Base-by-base conservation (phyloP, 1,284 basidiomycete species). In the Ceratorhiza oryzae-sativae region DNA sequence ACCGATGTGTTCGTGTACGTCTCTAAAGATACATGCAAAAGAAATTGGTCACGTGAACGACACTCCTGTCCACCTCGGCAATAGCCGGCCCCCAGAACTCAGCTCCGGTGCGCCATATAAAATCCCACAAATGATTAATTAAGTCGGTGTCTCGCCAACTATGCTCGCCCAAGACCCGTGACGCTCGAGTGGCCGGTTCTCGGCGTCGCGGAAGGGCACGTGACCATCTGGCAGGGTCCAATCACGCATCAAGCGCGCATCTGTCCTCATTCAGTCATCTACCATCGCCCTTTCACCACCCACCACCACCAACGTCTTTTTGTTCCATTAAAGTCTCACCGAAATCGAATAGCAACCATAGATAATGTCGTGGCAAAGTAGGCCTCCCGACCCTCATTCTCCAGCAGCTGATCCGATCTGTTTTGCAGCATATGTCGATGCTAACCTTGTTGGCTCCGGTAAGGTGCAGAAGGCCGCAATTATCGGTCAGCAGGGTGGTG, bases 381-480 rank as follows among this genome's bases (percentile, higher is more conserved):
- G 72, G 76, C 45, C 18, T 51, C 39, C 20, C 36, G 1, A 39
- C 8, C 20, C 41, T 9, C 27, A 12, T 27, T 15, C 36, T 58
- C 34, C 3, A 12, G n/a, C n/a, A 13, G 48, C 48, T 53, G 32
- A 65, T 51, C 36, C n/a, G 58, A 59, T 39, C 25, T 5, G 4
- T 6, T 20, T 49, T 72, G 30, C 78, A 95, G 94, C 83, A 73
- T 97, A 97, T 84, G 93, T 97, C 80, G 94, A 98, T 82, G 82
- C 83, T 78, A 90, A 95, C 80, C 88, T 98, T 74, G 80, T 97
- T 75, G 92, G 88, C 34, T 91, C 85, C 72, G 90, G 89, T 77
- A 93, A 89, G 82, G 84, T 97, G 79, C 72, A 83, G 48, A 85
- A 87, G 77, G 95, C 93, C 48, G 94, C 94, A 51, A 97, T 98